phyloP scores from a whole-genome alignment of 177 flowering plant genomes.

The Vitis hybrid region DNA sequence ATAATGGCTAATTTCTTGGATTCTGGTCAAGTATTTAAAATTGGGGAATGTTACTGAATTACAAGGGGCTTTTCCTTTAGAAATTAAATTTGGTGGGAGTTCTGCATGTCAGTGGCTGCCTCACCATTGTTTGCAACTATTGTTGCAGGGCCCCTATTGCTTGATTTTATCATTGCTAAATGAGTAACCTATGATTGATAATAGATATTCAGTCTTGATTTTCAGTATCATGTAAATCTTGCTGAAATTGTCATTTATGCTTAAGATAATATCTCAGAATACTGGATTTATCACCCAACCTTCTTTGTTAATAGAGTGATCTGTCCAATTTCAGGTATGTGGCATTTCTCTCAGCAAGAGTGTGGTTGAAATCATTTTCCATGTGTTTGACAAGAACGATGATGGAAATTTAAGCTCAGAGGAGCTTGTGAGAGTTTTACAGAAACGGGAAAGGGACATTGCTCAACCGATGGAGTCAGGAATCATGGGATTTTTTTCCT shows the following conservation, averaged over 20 bases:
- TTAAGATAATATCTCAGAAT: neutral
- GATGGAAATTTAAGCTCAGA: conserved; percentile 74
- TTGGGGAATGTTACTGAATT: neutral
- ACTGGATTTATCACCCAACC: neutral
- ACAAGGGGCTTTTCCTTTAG: neutral
- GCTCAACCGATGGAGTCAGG: conserved; percentile 55
- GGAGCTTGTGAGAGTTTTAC: conserved; percentile 77
- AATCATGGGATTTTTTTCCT: conserved; percentile 44
- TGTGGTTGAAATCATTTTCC: conserved; percentile 74
- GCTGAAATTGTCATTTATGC: too few relatives aligned
- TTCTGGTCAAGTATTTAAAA: neutral
- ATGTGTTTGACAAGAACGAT: conserved; percentile 67
- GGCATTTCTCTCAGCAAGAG: conserved; percentile 59
- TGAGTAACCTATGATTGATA: too few relatives aligned
- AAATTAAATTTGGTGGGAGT: neutral
- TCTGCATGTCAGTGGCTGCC: neutral
- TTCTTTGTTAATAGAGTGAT: neutral
- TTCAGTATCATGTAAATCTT: too few relatives aligned
- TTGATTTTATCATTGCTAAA: too few relatives aligned
- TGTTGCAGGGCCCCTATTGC: too few relatives aligned
- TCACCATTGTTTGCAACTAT: too few relatives aligned
- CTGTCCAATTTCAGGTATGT: conserved; percentile 57
- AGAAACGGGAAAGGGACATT: conserved; percentile 56
- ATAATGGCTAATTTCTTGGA: neutral
- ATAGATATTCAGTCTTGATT: too few relatives aligned